Evolutionary conservation across 345 rosid genomes (phyloP).

Genomic region (Passiflora organensis): DNA sequence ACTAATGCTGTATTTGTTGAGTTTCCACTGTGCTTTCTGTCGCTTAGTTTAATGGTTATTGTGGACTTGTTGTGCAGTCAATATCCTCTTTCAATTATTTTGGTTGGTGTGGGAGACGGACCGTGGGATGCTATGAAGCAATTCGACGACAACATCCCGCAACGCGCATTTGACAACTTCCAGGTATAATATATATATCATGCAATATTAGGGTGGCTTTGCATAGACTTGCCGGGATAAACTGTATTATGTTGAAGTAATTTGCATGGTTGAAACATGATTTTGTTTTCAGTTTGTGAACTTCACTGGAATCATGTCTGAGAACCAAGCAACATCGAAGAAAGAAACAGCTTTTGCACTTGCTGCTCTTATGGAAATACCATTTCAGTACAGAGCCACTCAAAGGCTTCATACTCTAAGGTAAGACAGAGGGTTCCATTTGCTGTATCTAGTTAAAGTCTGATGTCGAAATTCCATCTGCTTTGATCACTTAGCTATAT

Average conservation of each 20-base stretch:
- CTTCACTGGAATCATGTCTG: slow-evolving; percentile 80
- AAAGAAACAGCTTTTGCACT: slow-evolving; percentile 92
- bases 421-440: slow-evolving; percentile 25
- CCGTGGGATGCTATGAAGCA: slow-evolving; percentile 93
- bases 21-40: slow-evolving; percentile 6
- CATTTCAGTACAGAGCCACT: slow-evolving; percentile 80
- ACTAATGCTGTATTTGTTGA: neutral
- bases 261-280: neutral
- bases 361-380: slow-evolving; percentile 95
- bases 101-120: slow-evolving; percentile 97
- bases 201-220: neutral
- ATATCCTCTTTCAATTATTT: slow-evolving; percentile 76
- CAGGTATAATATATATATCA: slow-evolving; percentile 48
- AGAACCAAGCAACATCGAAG: slow-evolving; percentile 48
- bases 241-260: neutral
- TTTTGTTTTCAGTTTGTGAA: slow-evolving; percentile 65
- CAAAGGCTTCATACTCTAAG: slow-evolving; percentile 39
- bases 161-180: slow-evolving; percentile 85
- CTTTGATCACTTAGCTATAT: slow-evolving; percentile 5
- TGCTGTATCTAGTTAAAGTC: slow-evolving; percentile 10
- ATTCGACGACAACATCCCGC: slow-evolving; percentile 87
- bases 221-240: neutral
- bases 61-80: slow-evolving; percentile 37
- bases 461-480: slow-evolving; percentile 9
- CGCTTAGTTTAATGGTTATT: slow-evolving; percentile 18